Evolutionary conservation across 176 grass and related monocot genomes (phyloP).

Genomic region (Carex littledalei): DNA sequence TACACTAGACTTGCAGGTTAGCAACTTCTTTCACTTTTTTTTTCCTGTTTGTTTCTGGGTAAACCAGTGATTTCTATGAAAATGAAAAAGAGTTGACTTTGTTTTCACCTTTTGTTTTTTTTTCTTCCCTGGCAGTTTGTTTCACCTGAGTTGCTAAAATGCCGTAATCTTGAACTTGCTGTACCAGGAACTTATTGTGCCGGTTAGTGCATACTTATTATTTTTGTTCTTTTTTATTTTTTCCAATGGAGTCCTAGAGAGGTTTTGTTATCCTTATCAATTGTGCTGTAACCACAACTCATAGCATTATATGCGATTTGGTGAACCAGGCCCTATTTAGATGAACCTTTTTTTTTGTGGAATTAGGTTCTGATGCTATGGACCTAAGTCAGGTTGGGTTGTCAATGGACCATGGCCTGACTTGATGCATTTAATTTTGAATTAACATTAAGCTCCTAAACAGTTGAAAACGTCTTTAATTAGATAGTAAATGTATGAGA

Average conservation of each 20-base stretch:
- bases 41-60: not conserved
- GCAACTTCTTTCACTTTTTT: not conserved
- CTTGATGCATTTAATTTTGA: too few relatives aligned
- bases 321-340: not conserved
- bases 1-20: slow-evolving; percentile 84
- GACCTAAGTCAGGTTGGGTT: too few relatives aligned
- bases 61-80: not conserved
- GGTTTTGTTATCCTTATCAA: not conserved
- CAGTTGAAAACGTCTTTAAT: not conserved
- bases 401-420: too few relatives aligned
- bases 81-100: not conserved
- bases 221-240: not conserved
- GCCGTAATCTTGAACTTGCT: slow-evolving; percentile 82
- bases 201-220: slow-evolving; percentile 34
- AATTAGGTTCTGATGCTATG: not conserved
- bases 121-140: slow-evolving; percentile 66
- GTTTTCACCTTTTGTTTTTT: slow-evolving; percentile 1
- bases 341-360: not conserved
- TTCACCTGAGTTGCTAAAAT: slow-evolving; percentile 94
- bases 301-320: not conserved
- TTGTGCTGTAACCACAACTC: not conserved
- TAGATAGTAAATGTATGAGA: not conserved
- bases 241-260: not conserved
- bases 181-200: slow-evolving; percentile 95
- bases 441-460: not conserved